These are phyloP conservation scores for Stachybotrys chlorohalonatus DNA, from an alignment of 2,329 filamentous ascomycete species.

Conservation along the genomic window DNA sequence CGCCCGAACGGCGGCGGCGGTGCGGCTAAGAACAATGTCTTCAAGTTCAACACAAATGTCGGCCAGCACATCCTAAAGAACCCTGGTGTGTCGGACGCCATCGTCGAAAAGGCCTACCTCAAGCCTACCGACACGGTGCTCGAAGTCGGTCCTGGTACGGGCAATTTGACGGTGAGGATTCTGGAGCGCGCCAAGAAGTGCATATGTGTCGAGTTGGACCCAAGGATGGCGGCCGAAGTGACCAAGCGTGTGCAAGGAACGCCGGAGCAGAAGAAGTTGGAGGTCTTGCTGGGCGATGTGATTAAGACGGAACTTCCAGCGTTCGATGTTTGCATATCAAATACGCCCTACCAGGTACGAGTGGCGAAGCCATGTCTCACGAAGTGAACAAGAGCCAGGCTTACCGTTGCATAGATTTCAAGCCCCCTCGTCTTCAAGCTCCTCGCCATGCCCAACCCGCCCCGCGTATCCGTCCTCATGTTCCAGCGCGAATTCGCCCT, in stretches of 20 bases:
- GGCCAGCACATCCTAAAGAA: slow-evolving; percentile 90
- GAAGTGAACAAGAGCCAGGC: background rate
- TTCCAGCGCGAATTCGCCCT: slow-evolving; percentile 94
- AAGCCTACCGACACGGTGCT: slow-evolving; percentile 88
- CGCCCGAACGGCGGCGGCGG: slow-evolving; percentile 17
- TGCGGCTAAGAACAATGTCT: slow-evolving; percentile 66
- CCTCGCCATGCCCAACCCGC: slow-evolving; percentile 70
- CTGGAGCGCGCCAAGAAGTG: slow-evolving; percentile 75
- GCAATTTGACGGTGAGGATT: slow-evolving; percentile 83
- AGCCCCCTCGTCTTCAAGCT: slow-evolving; percentile 88
- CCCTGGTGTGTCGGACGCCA: slow-evolving; percentile 71
- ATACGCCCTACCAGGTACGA: slow-evolving; percentile 53
- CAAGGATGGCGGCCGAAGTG: slow-evolving; percentile 91
- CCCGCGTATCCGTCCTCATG: slow-evolving; percentile 83
- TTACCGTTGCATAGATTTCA: slow-evolving; percentile 53
- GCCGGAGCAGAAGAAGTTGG: slow-evolving; percentile 72
- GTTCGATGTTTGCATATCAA: slow-evolving; percentile 76
- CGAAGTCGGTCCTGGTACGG: slow-evolving; percentile 85
- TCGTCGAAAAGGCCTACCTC: slow-evolving; percentile 64
- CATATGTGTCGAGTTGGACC: slow-evolving; percentile 86
- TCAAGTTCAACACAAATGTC: slow-evolving; percentile 92
- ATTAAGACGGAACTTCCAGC: slow-evolving; percentile 74
- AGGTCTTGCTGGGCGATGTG: slow-evolving; percentile 76
- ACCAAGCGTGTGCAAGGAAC: slow-evolving; percentile 90
- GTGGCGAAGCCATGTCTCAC: background rate